A percentile compares a stretch with the other conserved stretches of the same genome.
Evolutionary conservation across 2,329 filamentous ascomycete species (phyloP).

Genomic region (Paradendryphiella salina): DNA sequence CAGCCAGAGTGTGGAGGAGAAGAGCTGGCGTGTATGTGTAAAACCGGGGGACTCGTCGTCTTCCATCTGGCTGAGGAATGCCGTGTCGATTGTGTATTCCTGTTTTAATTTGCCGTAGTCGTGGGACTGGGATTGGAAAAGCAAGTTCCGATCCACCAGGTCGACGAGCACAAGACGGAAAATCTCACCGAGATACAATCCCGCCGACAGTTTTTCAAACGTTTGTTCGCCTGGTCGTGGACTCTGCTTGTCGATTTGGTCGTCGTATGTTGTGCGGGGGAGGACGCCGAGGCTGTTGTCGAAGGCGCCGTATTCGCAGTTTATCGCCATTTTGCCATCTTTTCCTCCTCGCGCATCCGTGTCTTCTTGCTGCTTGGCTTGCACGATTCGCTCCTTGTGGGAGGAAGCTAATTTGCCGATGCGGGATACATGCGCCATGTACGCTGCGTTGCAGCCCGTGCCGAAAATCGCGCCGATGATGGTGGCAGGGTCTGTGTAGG

Average conservation of each 20-base stretch:
- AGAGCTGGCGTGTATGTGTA: constrained; percentile 23
- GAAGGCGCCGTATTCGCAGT: constrained; percentile 97
- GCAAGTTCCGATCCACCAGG: constrained; percentile 68
- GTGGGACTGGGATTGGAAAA: constrained; percentile 66
- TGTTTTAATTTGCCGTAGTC: too few species aligned
- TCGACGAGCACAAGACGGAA: constrained; percentile 52
- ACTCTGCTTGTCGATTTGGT: constrained; percentile 50
- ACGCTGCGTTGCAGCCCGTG: constrained; percentile 91
- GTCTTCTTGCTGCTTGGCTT: too few species aligned
- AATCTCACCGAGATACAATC: constrained; percentile 53
- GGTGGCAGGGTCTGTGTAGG: constrained; percentile 82
- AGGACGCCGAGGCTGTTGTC: constrained; percentile 91
- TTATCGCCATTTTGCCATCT: constrained; percentile 73
- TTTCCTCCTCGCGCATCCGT: too few species aligned
- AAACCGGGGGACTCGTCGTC: constrained; percentile 52
- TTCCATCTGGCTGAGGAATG: constrained; percentile 86
- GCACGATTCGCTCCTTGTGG: constrained; percentile 6
- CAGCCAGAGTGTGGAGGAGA: constrained; percentile 30
- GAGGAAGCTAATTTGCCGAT: constrained; percentile 71
- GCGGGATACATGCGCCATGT: constrained; percentile 82
- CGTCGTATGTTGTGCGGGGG: constrained; percentile 71
- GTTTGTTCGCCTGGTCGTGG: constrained; percentile 52
- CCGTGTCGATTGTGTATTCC: constrained; percentile 78
- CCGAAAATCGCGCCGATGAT: constrained; percentile 92
- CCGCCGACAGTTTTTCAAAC: constrained; percentile 53